Evolutionary conservation across 345 rosid species (phyloP).

Genomic region (Capsella bursapastoris): DNA sequence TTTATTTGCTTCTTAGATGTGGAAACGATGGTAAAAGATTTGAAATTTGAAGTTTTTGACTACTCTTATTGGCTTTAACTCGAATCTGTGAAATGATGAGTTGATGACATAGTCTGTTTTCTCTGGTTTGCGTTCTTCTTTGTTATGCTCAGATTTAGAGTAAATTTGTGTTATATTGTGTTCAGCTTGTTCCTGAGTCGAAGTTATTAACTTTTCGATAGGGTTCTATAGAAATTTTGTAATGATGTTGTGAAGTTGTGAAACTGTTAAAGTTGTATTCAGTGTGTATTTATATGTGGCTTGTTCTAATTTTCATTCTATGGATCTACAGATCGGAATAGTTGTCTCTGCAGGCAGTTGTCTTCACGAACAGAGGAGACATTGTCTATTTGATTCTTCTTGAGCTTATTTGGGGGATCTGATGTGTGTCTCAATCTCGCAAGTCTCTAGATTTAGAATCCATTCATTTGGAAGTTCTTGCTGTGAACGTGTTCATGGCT

Average conservation of each 20-base stretch:
- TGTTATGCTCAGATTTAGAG: constrained; percentile 17
- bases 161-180: not conserved
- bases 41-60: not conserved
- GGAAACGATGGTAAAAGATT: not conserved
- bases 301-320: constrained; percentile 17
- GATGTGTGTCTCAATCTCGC: constrained; percentile 70
- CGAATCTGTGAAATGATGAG: not conserved
- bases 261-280: not conserved
- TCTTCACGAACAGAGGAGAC: constrained; percentile 30
- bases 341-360: constrained; percentile 25
- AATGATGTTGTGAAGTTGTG: not conserved
- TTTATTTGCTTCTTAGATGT: constrained; percentile 21
- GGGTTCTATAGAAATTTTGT: not conserved
- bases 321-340: constrained; percentile 40
- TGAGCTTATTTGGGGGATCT: constrained; percentile 20
- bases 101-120: not conserved
- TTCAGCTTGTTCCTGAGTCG: not conserved
- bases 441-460: constrained; percentile 61
- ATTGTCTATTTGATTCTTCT: constrained; percentile 49
- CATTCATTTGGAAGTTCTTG: constrained; percentile 55
- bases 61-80: not conserved
- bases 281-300: not conserved
- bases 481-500: constrained; percentile 51
- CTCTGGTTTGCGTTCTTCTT: constrained; percentile 14
- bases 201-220: constrained; percentile 11